These are phyloP conservation scores for Kodamaea plutei DNA, from an alignment of 1,139 yeast species.

Conservation along the genomic window DNA sequence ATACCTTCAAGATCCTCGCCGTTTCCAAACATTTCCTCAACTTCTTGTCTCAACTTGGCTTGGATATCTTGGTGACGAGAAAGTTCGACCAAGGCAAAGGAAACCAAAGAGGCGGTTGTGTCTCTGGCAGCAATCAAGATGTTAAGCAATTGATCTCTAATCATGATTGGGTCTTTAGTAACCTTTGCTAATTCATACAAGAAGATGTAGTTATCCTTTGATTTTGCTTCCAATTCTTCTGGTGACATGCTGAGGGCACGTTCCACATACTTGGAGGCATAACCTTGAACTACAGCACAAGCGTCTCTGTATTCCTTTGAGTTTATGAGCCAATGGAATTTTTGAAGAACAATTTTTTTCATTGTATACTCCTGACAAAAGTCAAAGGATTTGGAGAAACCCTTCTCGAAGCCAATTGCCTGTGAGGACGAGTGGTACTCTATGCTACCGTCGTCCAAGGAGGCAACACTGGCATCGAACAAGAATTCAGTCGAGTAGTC, in stretches of 20 bases:
- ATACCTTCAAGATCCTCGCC: conserved; percentile 29
- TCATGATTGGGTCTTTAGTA: conserved; percentile 37
- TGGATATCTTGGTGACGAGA: conserved; percentile 36
- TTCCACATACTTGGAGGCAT: conserved; percentile 30
- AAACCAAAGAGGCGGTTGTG: conserved; percentile 43
- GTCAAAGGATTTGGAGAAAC: conserved; percentile 30
- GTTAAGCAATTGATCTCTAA: conserved; percentile 42
- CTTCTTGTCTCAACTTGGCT: conserved; percentile 28
- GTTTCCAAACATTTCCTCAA: conserved; percentile 30
- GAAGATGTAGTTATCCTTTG: conserved; percentile 35
- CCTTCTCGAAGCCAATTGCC: conserved; percentile 22
- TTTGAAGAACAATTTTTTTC: conserved; percentile 26
- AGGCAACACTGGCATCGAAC: conserved; percentile 32
- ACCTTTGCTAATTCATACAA: conserved; percentile 42
- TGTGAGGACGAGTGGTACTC: conserved; percentile 17
- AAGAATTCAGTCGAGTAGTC: conserved; percentile 42
- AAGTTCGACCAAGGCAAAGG: conserved; percentile 39
- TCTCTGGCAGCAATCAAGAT: conserved; percentile 45
- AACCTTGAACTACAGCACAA: conserved; percentile 17
- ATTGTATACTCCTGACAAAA: conserved; percentile 27
- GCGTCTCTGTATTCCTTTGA: conserved; percentile 26
- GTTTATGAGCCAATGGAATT: conserved; percentile 24
- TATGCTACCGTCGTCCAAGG: conserved; percentile 27
- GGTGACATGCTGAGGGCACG: conserved; percentile 22
- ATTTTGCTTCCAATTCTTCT: conserved; percentile 33